These are phyloP conservation scores for Penicillium odoratum DNA, from an alignment of 495 filamentous ascomycete species.

Conservation along the genomic window DNA sequence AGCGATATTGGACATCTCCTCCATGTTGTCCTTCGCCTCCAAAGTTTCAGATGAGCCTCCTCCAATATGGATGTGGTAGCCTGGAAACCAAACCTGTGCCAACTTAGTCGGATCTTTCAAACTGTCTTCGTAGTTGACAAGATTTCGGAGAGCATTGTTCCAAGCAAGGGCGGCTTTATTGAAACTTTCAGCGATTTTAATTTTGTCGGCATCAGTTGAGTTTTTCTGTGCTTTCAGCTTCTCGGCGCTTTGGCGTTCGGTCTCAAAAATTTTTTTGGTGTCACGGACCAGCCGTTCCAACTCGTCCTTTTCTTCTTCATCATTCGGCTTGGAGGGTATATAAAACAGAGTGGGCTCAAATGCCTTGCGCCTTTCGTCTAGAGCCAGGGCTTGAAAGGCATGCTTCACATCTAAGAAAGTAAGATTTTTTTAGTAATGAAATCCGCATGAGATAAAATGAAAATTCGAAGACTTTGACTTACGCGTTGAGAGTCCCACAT, in stretches of 20 bases:
- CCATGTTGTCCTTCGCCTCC: constrained; percentile 12
- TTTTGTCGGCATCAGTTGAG: too few species aligned
- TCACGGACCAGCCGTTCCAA: too few species aligned
- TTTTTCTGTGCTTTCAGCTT: neutral
- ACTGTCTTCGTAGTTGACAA: constrained; percentile 11
- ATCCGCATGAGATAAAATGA: too few species aligned
- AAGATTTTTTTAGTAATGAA: too few species aligned
- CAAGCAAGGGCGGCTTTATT: neutral
- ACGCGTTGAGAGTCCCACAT: constrained; percentile 20
- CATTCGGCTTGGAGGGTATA: constrained; percentile 25
- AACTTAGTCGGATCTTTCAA: constrained; percentile 7
- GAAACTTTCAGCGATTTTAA: too few species aligned
- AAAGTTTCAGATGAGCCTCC: constrained; percentile 7
- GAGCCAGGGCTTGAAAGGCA: constrained; percentile 60
- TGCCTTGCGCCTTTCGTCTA: constrained; percentile 55
- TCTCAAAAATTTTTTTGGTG: too few species aligned
- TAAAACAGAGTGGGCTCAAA: constrained; percentile 59
- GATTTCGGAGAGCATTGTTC: constrained; percentile 9
- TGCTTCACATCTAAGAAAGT: constrained; percentile 44
- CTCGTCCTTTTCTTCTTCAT: too few species aligned
- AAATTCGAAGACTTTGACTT: constrained; percentile 1
- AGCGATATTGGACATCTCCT: constrained; percentile 15
- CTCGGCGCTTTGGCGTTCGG: neutral
- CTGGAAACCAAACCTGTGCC: constrained; percentile 15
- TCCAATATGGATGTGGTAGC: constrained; percentile 12